A percentile compares a stretch with the other conserved stretches of the same genome.
Conservation (phyloP, 371 early-diverging fungal genomes). For the Mucor piriformis region DNA sequence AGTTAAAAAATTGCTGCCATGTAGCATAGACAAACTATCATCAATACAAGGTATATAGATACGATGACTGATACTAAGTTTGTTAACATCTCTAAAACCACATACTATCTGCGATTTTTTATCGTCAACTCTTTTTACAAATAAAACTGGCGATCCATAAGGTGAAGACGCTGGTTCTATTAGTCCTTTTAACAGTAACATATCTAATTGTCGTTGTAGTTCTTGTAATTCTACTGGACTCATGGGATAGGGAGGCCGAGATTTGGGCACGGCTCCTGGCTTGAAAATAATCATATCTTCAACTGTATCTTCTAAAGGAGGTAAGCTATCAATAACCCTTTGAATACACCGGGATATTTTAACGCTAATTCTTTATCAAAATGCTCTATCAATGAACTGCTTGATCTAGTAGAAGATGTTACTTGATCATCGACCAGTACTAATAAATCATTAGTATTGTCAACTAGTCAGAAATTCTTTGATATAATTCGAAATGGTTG, state of each 20-base stretch:
- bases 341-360: too few species aligned
- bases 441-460: too few species aligned
- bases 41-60: background rate
- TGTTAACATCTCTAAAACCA: slow-evolving; percentile 57
- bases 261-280: background rate
- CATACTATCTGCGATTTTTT: slow-evolving; percentile 30
- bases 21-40: background rate
- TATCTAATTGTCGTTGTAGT: slow-evolving; percentile 16
- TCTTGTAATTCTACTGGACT: slow-evolving; percentile 17
- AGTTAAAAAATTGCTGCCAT: slow-evolving; percentile 2
- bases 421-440: too few species aligned
- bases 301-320: too few species aligned
- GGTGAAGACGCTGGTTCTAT: slow-evolving; percentile 47
- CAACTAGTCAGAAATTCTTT: too few species aligned
- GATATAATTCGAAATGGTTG: too few species aligned
- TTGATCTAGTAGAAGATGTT: too few species aligned
- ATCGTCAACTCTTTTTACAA: slow-evolving; percentile 58
- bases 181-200: slow-evolving; percentile 27
- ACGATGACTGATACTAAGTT: slow-evolving; percentile 24
- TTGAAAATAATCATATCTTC: background rate
- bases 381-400: too few species aligned
- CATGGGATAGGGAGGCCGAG: slow-evolving; percentile 20
- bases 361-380: too few species aligned
- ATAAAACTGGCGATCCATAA: slow-evolving; percentile 52
- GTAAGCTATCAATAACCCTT: too few species aligned